These are phyloP conservation scores for Arabidopsis thaliana DNA, from an alignment of 345 rosid genomes.

Conservation along the genomic window TAIR10.1 NC_003075.7:14601501-14602000, in stretches of 20 bases:
- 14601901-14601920: slow-evolving; percentile 86
- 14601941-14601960: slow-evolving; percentile 42
- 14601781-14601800: slow-evolving; percentile 37
- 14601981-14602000: slow-evolving; percentile 12
- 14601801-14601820: slow-evolving; percentile 36
- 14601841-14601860: slow-evolving; percentile 97
- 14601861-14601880: slow-evolving; percentile 94
- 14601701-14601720: slow-evolving; percentile 24
- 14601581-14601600: slow-evolving; percentile 1
- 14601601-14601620: neutral
- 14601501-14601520: neutral
- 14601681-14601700: slow-evolving; percentile 21
- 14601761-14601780: slow-evolving; percentile 26
- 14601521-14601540: neutral
- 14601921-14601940: slow-evolving; percentile 88
- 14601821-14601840: slow-evolving; percentile 88
- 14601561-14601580: neutral
- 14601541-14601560: neutral
- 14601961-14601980: slow-evolving; percentile 5
- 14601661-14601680: slow-evolving; percentile 32
- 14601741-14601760: neutral
- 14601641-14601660: neutral
- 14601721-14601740: slow-evolving; percentile 39
- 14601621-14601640: neutral
- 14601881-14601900: slow-evolving; percentile 92